Base-by-base conservation (phyloP, 225 moss, liverwort and hornwort genomes). In the Straminergon stramineum region DNA sequence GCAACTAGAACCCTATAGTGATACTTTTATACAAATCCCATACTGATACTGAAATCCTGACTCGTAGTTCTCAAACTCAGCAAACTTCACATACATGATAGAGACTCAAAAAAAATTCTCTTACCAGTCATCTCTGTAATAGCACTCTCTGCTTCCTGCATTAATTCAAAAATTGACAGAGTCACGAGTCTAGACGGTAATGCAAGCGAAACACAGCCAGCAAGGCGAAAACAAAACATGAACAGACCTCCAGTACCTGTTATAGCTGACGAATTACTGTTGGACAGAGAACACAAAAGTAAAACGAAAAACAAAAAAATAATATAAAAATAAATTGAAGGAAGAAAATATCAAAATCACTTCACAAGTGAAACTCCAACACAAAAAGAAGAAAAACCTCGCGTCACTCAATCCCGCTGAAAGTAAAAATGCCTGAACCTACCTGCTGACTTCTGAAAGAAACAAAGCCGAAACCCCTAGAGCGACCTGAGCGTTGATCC, bases 401-500 rank as follows among this genome's bases (percentile, higher is more conserved):
- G 60, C 35, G 58, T 62, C 63, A 82, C 68, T 60, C 32, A 82
- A 61, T 82, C 89, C 85, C 75, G 89, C 67, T 91, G 86, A 77
- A 91, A 90, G 85, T 57, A 71, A 75, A 90, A 94, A 87, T 85
- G 89, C 75, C 90, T 89, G 88, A 94, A 91, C 92, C 88, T 92
- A 99, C 99, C 99, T 99, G 99, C 94, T 97, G 99, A 96, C 92
- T 99, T 93, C 99, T 96, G 95, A 99, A 97, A 90, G 99, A 99
- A 91, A 99, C 99, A 95, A 99, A 99, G 89, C 99, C 99, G 91
- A 99, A 99, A 92, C 97, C 99, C 90, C 99, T 95, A 91, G 99
- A 99, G 91, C 99, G 97, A 91, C 99, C 99, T 86, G 97, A 99
- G 90, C 99, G 97, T 91, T 99, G 99, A 95, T 99, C 99, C 99